Evolutionary conservation across 257 asterid genomes (phyloP), one percentile per base, ranked within the genome.

Genomic region (Asclepias syriaca): DNA sequence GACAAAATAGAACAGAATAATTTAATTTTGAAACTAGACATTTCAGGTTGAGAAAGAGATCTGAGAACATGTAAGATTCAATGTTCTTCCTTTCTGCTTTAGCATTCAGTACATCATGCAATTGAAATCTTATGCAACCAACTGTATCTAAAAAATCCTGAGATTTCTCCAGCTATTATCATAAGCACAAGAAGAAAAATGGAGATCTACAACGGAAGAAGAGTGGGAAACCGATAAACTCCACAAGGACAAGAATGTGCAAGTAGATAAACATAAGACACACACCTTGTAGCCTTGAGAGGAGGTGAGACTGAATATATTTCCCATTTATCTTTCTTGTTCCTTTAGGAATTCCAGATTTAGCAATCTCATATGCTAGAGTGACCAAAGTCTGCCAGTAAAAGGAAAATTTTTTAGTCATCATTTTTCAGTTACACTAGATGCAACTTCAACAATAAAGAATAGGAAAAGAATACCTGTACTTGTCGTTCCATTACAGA

Each of bases 281-380:
- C 65, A 32, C 81, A 95, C 99, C 96, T 86, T 84, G 69, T 43
- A 95, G 84, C 57, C 90, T 85, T 46, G 88, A 74, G 40, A 85
- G 85, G 32, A 95, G 94, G 85, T 83, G 92, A 69, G 96, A 90
- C 78, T 95, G 98, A 78, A 92, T 81, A 71, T 87, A 92, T 76
- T 80, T 95, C 55, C 99, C 98, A 49, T 87, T 87, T 59, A 95
- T 88, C 86, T 87, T 92, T 80, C 96, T 85, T 9, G 98, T 88
- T 71, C 96, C 96, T 67, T 72, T 66, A 19, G 99, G 94, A 79
- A 95, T 84, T 50, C 76, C 73, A 77, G 82, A 80, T 32, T 80
- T 85, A 69, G 89, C 83, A 61, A 95, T 81, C 83, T 95, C 98
- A 81, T 80, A 83, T 8, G 96, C 94, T 85, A 95, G 77, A 78